Evolutionary conservation across 2,329 filamentous ascomycete genomes (phyloP), one percentile per base, ranked within the genome.

Genomic region (Stromatinia cepivora): DNA sequence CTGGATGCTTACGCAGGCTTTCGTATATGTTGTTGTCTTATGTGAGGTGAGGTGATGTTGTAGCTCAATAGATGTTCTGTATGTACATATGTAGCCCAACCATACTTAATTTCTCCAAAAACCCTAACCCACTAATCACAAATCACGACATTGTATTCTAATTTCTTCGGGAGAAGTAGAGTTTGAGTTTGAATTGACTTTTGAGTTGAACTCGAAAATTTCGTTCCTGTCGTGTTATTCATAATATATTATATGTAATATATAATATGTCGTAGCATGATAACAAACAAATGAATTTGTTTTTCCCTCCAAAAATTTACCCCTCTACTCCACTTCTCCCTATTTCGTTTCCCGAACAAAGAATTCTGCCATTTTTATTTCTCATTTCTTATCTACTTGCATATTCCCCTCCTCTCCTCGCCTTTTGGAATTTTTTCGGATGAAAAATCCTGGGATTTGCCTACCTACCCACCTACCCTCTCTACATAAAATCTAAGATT

Each of bases 321-420:
- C 31, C 54, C 54, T 57, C 54, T 36, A 46, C 28, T 36, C 45
- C 58, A 59, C 57, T 59, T 17, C 22, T 39, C 25, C 15, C 25
- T n/a, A n/a, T n/a, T n/a, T n/a, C n/a, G n/a, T n/a, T n/a, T n/a
- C n/a, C n/a, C n/a, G n/a, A n/a, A n/a, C n/a, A n/a, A 34, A n/a
- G 28, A 36, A 63, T 63, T 63, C 31, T 50, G 59, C 28, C 45
- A 50, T 25, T 36, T 63, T 34, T 15, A n/a, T n/a, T 34, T 25
- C 10, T 15, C 5, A 25, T 46, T 34, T 25, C 45, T 36, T 63
- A 50, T 63, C 59, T 20, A 39, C 31, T 36, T 50, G 31, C 45
- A 50, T 45, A 25, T 34, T 48, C 42, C 36, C 25, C 25, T 36
- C 45, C 59, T 22, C 59, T 15, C 34, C 54, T 36, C 53, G 22